Percentiles rank a stretch among this genome's conserved stretches.
These are phyloP conservation scores for Ceratocystis eucalypticola DNA, from an alignment of 2,329 filamentous ascomycete species.

Conservation along the genomic window DNA sequence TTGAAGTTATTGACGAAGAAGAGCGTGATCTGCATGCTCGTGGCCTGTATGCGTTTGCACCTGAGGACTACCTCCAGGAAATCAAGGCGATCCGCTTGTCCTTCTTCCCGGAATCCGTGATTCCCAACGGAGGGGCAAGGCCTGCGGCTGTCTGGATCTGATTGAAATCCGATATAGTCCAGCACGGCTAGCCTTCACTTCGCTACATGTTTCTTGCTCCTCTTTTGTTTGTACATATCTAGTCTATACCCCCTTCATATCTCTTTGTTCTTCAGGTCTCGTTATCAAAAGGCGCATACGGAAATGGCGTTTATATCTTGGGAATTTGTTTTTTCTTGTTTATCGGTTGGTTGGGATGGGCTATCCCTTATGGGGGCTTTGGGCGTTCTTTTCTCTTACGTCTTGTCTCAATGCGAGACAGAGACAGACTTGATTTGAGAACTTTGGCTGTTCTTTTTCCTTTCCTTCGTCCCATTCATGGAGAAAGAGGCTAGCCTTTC, in stretches of 20 bases:
- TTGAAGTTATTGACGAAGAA: constrained; percentile 58
- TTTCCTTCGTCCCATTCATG: not conserved
- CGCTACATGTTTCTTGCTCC: not conserved
- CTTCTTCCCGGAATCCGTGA: constrained; percentile 37
- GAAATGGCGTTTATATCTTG: not conserved
- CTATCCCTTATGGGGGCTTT: not conserved
- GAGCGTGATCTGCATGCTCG: constrained; percentile 53
- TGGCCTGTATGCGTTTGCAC: constrained; percentile 59
- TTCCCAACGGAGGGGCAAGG: constrained; percentile 17
- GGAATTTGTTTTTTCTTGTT: not conserved
- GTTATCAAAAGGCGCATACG: not conserved
- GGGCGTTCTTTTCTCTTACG: not conserved
- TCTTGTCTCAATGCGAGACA: not conserved
- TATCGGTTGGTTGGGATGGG: not conserved
- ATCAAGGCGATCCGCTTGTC: constrained; percentile 55
- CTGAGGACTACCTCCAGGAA: constrained; percentile 72
- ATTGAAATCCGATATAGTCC: constrained; percentile 1
- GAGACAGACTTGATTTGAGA: not conserved
- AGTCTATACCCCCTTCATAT: constrained; percentile 13
- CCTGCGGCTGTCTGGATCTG: constrained; percentile 38
- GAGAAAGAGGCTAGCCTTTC: not conserved
- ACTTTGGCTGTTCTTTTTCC: not conserved
- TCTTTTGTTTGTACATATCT: constrained; percentile 13
- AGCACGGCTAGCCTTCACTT: no score
- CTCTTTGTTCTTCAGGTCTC: not conserved